These are phyloP conservation scores for Ramichloridium luteum DNA, from an alignment of 2,329 filamentous ascomycete species.

Conservation along the genomic window DNA sequence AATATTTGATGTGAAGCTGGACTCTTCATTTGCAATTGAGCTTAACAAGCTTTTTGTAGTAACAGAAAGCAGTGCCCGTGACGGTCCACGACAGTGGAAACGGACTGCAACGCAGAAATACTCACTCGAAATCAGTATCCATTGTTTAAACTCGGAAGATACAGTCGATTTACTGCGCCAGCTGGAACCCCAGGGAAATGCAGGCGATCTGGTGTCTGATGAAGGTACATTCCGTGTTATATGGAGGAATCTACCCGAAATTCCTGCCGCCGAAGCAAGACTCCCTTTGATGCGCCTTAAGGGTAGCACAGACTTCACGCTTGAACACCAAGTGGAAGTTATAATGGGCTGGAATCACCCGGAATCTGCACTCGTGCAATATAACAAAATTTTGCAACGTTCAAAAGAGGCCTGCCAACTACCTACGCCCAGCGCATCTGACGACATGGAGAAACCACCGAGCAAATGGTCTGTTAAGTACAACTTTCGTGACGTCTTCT, in stretches of 20 bases:
- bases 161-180: conserved; percentile 19
- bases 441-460: conserved; percentile 10
- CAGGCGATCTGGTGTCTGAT: conserved; percentile 5
- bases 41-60: conserved; percentile 13
- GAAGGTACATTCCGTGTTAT: conserved; percentile 16
- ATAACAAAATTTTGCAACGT: conserved; percentile 12
- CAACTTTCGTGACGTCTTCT: conserved; percentile 6
- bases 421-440: conserved; percentile 18
- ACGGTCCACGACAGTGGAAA: conserved; percentile 12
- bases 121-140: conserved; percentile 18
- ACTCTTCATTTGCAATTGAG: conserved; percentile 15
- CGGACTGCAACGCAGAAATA: conserved; percentile 13
- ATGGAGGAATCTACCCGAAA: conserved; percentile 23
- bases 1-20: conserved; percentile 15
- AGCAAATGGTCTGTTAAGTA: conserved; percentile 18
- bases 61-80: conserved; percentile 8
- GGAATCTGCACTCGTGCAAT: conserved; percentile 13
- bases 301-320: conserved; percentile 8
- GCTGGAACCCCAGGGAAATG: no score
- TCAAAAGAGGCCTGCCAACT: conserved; percentile 12
- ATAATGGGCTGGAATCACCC: conserved; percentile 19
- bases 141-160: conserved; percentile 20
- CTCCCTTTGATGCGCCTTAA: conserved; percentile 15
- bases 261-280: conserved; percentile 10
- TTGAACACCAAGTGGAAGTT: conserved; percentile 16